These are phyloP conservation scores for Inga laurina DNA, from an alignment of 306 rosid genomes.

Conservation along the genomic window DNA sequence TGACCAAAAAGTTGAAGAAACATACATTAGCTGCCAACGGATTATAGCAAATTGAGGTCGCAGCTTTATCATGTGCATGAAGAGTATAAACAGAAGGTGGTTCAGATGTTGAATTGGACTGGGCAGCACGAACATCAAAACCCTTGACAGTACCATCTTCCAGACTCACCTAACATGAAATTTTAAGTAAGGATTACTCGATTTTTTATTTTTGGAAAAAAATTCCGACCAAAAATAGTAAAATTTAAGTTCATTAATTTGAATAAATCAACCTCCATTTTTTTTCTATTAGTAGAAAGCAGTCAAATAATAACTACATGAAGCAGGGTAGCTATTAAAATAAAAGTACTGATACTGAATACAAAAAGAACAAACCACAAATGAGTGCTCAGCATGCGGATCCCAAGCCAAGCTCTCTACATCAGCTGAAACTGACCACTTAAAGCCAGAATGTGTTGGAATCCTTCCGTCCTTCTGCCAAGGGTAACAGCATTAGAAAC, in stretches of 20 bases:
- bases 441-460: constrained; percentile 83
- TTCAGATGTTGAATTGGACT: constrained; percentile 53
- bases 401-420: constrained; percentile 98
- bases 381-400: constrained; percentile 79
- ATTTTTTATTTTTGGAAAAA: neutral
- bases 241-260: neutral
- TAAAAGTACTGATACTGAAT: neutral
- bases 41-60: constrained; percentile 76
- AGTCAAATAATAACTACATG: neutral
- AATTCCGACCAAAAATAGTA: neutral
- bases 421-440: constrained; percentile 75
- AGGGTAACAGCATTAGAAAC: constrained; percentile 29
- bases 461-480: constrained; percentile 88
- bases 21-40: constrained; percentile 69
- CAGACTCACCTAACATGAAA: constrained; percentile 77
- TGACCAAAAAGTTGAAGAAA: constrained; percentile 21
- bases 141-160: constrained; percentile 85
- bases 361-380: constrained; percentile 65
- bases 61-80: constrained; percentile 95
- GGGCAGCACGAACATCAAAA: constrained; percentile 77
- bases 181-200: neutral
- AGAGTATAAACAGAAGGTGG: constrained; percentile 70
- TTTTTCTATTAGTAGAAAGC: neutral
- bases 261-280: neutral
- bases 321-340: neutral